A percentile compares a stretch with the other conserved stretches of the same genome.
phyloP scores from a whole-genome alignment of 331 rosid species.

The Phaseolus coccineus region DNA sequence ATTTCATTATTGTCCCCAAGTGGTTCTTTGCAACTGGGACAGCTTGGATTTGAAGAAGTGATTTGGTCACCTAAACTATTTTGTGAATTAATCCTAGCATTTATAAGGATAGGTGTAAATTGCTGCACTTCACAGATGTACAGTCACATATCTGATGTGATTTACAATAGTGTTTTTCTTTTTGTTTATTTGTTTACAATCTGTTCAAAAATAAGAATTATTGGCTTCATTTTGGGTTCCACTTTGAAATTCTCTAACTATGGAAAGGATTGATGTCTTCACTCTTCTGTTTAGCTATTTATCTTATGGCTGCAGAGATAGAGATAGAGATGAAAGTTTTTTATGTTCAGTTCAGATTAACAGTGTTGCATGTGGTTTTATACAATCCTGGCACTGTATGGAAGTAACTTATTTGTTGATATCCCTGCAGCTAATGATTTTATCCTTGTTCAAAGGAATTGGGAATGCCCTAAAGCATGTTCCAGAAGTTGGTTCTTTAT shows the following conservation, averaged over 20 bases:
- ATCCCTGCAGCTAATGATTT: constrained; percentile 74
- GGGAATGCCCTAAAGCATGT: constrained; percentile 63
- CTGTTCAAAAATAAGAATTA: constrained; percentile 55
- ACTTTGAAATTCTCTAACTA: constrained; percentile 70
- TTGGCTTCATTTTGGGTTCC: constrained; percentile 75
- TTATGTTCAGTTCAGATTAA: neutral
- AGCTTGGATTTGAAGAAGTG: neutral
- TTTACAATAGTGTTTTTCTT: neutral
- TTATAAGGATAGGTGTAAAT: neutral
- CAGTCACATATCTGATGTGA: neutral
- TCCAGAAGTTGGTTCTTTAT: constrained; percentile 59
- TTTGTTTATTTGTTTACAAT: constrained; percentile 4
- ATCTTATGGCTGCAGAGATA: constrained; percentile 16
- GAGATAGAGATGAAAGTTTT: constrained; percentile 13
- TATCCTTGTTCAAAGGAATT: constrained; percentile 81
- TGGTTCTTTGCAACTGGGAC: neutral
- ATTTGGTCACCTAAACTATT: neutral
- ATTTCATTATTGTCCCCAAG: neutral
- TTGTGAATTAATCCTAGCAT: neutral
- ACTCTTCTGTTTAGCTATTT: constrained; percentile 10
- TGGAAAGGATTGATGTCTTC: constrained; percentile 73
- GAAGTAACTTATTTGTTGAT: constrained; percentile 27
- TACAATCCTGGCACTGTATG: constrained; percentile 7
- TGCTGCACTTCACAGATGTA: neutral
- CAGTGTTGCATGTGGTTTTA: constrained; percentile 12